Evolutionary conservation across 306 rosid species (phyloP).

Genomic region (Ziziphus jujuba): DNA sequence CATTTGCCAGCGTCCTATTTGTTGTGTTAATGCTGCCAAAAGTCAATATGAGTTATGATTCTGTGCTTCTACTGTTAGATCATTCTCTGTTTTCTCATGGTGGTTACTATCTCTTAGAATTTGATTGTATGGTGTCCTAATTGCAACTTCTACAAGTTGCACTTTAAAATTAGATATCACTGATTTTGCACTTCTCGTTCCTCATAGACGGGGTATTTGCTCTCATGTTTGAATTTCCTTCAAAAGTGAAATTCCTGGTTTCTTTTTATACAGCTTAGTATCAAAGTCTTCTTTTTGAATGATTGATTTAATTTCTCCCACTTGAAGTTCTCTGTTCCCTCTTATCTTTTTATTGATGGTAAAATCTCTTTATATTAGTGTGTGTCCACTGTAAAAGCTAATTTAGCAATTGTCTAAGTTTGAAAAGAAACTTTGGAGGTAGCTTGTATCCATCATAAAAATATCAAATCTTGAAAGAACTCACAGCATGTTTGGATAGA

Average conservation of each 20-base stretch:
- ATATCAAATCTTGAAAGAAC: too few relatives aligned
- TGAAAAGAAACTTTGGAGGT: background rate
- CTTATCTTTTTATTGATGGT: background rate
- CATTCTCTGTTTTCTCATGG: constrained; percentile 1
- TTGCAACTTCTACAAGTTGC: background rate
- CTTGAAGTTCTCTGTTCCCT: background rate
- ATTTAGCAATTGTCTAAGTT: background rate
- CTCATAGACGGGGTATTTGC: background rate
- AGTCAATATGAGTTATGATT: constrained; percentile 52
- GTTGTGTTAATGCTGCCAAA: constrained; percentile 75
- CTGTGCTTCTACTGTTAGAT: constrained; percentile 25
- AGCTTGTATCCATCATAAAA: too few relatives aligned
- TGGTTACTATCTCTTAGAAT: too few relatives aligned
- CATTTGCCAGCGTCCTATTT: constrained; percentile 66
- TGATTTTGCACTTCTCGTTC: background rate
- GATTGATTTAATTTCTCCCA: constrained; percentile 3
- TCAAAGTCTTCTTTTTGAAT: constrained; percentile 7
- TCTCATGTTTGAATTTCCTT: background rate
- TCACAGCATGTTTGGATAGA: too few relatives aligned
- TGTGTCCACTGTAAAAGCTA: background rate
- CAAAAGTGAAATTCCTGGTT: background rate
- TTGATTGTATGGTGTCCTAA: background rate
- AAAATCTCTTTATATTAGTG: background rate
- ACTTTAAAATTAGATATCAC: background rate
- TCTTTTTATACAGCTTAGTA: background rate